Conservation (phyloP, 352 stramenopile species). For the Globisporangium mamillatum region DNA sequence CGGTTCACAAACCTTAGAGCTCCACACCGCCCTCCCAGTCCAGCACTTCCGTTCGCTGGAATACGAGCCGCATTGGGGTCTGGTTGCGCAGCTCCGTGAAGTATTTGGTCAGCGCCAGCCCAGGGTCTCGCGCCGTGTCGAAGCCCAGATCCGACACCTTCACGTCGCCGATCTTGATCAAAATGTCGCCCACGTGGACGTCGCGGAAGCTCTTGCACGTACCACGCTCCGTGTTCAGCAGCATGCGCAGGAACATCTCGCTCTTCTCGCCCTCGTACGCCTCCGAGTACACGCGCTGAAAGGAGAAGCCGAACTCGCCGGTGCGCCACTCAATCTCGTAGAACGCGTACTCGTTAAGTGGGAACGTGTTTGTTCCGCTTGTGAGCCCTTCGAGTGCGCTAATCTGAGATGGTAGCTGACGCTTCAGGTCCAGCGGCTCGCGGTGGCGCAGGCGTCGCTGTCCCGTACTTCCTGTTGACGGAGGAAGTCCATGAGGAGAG, state of each 20-base stretch:
- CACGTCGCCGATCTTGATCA: conserved; percentile 56
- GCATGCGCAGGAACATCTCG: conserved; percentile 63
- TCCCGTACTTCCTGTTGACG: not conserved
- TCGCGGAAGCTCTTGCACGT: conserved; percentile 64
- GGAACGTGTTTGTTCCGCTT: conserved; percentile 55
- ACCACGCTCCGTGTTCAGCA: conserved; percentile 70
- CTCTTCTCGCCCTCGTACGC: conserved; percentile 41
- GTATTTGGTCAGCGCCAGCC: conserved; percentile 59
- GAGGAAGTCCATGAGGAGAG: conserved; percentile 1
- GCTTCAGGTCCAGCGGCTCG: conserved; percentile 46
- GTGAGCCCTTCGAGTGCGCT: conserved; percentile 56
- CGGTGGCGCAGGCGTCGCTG: conserved; percentile 41
- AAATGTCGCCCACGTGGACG: conserved; percentile 58
- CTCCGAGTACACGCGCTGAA: conserved; percentile 65
- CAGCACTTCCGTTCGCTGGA: conserved; percentile 60
- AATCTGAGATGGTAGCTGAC: conserved; percentile 58
- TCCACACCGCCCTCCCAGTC: conserved; percentile 77
- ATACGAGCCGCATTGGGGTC: conserved; percentile 59
- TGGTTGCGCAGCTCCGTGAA: conserved; percentile 56
- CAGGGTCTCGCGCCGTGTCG: conserved; percentile 32
- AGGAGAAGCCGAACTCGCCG: conserved; percentile 72
- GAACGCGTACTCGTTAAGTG: conserved; percentile 46
- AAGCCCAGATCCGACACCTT: conserved; percentile 66
- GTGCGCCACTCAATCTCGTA: conserved; percentile 62
- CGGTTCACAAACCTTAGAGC: conserved; percentile 23